These are phyloP conservation scores for Gastrolobium villosum DNA, from an alignment of 306 rosid species.

Conservation along the genomic window DNA sequence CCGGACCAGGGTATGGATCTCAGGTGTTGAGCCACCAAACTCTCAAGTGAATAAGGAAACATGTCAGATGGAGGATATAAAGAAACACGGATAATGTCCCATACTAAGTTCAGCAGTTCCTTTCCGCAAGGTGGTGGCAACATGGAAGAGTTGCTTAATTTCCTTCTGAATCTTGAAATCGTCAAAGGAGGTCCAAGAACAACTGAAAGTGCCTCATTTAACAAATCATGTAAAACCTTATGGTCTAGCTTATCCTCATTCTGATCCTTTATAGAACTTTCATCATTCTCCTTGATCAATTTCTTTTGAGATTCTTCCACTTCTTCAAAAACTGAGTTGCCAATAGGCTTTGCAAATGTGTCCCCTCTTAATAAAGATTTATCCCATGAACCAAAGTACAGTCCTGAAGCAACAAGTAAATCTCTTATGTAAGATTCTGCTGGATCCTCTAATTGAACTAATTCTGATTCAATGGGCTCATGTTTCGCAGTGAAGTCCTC, in stretches of 20 bases:
- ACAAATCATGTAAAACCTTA: conserved; percentile 72
- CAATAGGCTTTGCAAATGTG: conserved; percentile 70
- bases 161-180: conserved; percentile 65
- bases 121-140: conserved; percentile 67
- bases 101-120: conserved; percentile 71
- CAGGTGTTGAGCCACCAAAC: conserved; percentile 73
- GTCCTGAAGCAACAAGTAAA: conserved; percentile 87
- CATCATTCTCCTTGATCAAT: conserved; percentile 49
- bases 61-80: conserved; percentile 60
- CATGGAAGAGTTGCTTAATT: conserved; percentile 55
- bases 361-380: conserved; percentile 70
- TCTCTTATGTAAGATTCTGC: conserved; percentile 87
- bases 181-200: conserved; percentile 71
- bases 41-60: conserved; percentile 63
- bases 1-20: conserved; percentile 68
- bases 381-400: conserved; percentile 84
- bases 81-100: conserved; percentile 63
- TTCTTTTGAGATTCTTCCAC: conserved; percentile 81
- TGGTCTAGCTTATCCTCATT: conserved; percentile 59
- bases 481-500: conserved; percentile 57
- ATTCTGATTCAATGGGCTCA: conserved; percentile 60
- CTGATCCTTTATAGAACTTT: conserved; percentile 55
- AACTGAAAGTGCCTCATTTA: conserved; percentile 80
- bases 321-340: conserved; percentile 79
- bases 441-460: conserved; percentile 71